These are phyloP conservation scores for Beauveria asiatica DNA, from an alignment of 2,329 filamentous ascomycete genomes.

Conservation along the genomic window DNA sequence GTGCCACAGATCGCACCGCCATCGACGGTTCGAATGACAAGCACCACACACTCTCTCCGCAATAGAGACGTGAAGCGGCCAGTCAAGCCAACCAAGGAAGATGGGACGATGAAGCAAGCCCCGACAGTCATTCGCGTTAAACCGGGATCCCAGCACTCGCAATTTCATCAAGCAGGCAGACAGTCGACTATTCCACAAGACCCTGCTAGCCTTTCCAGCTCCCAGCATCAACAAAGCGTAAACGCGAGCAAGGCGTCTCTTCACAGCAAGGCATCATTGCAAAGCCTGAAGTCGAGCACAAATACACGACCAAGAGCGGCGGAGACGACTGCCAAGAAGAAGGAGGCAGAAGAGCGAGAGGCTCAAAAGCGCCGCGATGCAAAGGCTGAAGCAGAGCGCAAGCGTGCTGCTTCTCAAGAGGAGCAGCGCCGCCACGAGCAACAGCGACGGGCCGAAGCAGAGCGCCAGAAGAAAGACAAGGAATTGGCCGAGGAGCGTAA, in stretches of 20 bases:
- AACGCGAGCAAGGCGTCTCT: conserved; percentile 62
- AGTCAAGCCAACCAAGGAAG: conserved; percentile 53
- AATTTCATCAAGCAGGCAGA: conserved; percentile 49
- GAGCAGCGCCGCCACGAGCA: conserved; percentile 55
- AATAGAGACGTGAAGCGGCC: conserved; percentile 50
- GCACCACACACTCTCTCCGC: conserved; percentile 39
- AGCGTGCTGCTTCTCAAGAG: conserved; percentile 57
- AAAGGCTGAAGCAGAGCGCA: conserved; percentile 73
- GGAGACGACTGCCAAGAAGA: conserved; percentile 70
- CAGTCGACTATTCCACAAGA: conserved; percentile 51
- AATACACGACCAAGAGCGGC: conserved; percentile 61
- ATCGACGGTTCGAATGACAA: conserved; percentile 47
- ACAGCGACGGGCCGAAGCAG: conserved; percentile 50
- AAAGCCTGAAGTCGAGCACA: conserved; percentile 57
- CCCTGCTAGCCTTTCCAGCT: conserved; percentile 20
- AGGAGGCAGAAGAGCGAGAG: conserved; percentile 76
- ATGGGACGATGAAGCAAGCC: conserved; percentile 53
- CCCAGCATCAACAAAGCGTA: conserved; percentile 39
- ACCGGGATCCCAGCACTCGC: conserved; percentile 52
- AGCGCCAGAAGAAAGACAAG: conserved; percentile 52
- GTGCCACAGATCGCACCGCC: conserved; percentile 49
- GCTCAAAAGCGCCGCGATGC: conserved; percentile 70
- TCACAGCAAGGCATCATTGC: conserved; percentile 46
- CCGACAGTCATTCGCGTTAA: conserved; percentile 66
- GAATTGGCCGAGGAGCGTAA: conserved; percentile 59